Conservation (phyloP, 306 rosid genomes). For the Fragaria nilgerrensis region DNA sequence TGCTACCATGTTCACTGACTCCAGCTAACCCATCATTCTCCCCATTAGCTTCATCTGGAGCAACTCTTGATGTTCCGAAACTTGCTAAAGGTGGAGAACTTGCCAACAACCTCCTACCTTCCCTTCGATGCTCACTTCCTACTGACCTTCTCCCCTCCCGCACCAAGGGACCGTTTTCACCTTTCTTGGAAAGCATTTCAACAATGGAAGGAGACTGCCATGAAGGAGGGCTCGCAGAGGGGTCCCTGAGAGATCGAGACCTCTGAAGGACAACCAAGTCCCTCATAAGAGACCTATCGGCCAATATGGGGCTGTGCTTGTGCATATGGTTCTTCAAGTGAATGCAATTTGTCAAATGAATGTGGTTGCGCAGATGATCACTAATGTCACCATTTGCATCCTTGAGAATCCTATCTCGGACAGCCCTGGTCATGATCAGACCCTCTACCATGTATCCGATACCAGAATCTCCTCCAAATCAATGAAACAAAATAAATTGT, state of each 20-base stretch:
- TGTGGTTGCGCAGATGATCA: slow-evolving; percentile 95
- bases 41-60: slow-evolving; percentile 57
- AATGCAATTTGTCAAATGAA: slow-evolving; percentile 96
- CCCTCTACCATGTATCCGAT: slow-evolving; percentile 42
- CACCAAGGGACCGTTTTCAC: slow-evolving; percentile 50
- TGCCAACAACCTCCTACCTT: slow-evolving; percentile 61
- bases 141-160: slow-evolving; percentile 81
- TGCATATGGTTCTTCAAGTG: slow-evolving; percentile 99
- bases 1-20: slow-evolving; percentile 53
- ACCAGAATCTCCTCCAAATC: slow-evolving; percentile 40
- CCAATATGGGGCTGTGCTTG: slow-evolving; percentile 85
- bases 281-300: slow-evolving; percentile 89
- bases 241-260: slow-evolving; percentile 88
- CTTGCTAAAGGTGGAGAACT: slow-evolving; percentile 65
- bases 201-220: slow-evolving; percentile 88
- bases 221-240: slow-evolving; percentile 96
- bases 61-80: slow-evolving; percentile 65
- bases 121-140: slow-evolving; percentile 63
- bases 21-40: slow-evolving; percentile 42
- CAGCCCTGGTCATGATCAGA: slow-evolving; percentile 95
- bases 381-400: slow-evolving; percentile 95
- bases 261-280: slow-evolving; percentile 90
- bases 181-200: slow-evolving; percentile 64
- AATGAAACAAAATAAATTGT: slow-evolving; percentile 36
- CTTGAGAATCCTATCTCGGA: slow-evolving; percentile 83